Percentiles rank a stretch among this genome's conserved stretches.
phyloP scores from a whole-genome alignment of 108 stramenopile genomes.

The Skeletonema grethae region DNA sequence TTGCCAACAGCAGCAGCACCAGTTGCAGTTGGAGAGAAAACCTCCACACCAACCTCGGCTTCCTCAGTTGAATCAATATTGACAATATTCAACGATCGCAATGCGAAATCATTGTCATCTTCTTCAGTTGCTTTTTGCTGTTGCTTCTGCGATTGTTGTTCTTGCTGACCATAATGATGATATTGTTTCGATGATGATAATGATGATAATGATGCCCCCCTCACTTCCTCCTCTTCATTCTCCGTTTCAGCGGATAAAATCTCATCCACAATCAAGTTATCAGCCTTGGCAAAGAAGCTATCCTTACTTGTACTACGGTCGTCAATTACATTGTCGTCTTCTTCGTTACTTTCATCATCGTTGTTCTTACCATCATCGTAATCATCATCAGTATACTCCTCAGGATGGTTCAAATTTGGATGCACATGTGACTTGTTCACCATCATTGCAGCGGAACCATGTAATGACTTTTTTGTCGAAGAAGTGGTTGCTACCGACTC shows the following conservation, averaged over 20 bases:
- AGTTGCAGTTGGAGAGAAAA: not conserved
- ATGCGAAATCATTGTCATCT: not conserved
- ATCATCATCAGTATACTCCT: no score
- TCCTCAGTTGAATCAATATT: not conserved
- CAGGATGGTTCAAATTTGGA: not conserved
- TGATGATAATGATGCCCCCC: no score
- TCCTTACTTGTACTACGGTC: not conserved
- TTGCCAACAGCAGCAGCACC: not conserved
- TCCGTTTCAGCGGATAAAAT: constrained; percentile 14
- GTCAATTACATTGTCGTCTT: not conserved
- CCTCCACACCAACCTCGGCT: not conserved
- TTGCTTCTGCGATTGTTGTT: no score
- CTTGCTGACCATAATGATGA: no score
- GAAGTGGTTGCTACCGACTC: not conserved
- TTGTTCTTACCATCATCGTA: not conserved
- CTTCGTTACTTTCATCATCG: not conserved
- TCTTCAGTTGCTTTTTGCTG: no score
- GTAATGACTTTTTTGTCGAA: not conserved
- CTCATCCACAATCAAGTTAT: constrained; percentile 28
- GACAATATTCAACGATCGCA: not conserved
- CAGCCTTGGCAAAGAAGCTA: constrained; percentile 37
- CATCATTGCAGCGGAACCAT: not conserved
- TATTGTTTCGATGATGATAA: no score
- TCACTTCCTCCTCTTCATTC: constrained; percentile 1
- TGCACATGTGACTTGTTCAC: not conserved